These are phyloP conservation scores for Magnusiomyces suaveolens DNA, from an alignment of 1,139 yeast genomes.

Conservation along the genomic window DNA sequence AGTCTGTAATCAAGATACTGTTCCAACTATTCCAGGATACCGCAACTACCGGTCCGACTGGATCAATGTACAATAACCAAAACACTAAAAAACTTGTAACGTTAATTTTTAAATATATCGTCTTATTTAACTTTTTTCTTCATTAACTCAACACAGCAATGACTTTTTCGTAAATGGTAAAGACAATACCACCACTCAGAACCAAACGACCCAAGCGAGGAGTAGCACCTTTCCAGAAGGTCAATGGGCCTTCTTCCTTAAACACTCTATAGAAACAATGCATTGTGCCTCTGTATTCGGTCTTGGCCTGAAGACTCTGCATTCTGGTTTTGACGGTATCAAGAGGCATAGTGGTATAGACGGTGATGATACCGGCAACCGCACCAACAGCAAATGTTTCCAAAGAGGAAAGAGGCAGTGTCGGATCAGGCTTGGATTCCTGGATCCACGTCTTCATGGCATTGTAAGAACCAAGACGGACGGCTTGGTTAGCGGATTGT, in stretches of 20 bases:
- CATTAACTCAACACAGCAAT: constrained; percentile 41
- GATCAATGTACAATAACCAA: no score
- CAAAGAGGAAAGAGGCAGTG: constrained; percentile 62
- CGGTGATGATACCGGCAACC: constrained; percentile 86
- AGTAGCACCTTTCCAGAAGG: constrained; percentile 98
- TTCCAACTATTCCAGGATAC: no score
- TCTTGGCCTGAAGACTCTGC: constrained; percentile 83
- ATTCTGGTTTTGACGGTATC: constrained; percentile 96
- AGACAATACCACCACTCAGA: constrained; percentile 91
- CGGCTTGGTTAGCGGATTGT: constrained; percentile 94
- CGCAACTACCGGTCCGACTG: no score
- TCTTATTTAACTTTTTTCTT: no score
- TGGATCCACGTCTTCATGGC: constrained; percentile 76
- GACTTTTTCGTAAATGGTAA: constrained; percentile 88
- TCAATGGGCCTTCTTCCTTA: constrained; percentile 78
- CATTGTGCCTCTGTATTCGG: constrained; percentile 59
- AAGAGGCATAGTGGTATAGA: constrained; percentile 93
- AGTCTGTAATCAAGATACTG: no score
- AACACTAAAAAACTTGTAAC: no score
- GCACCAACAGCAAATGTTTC: constrained; percentile 88
- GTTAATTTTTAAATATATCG: background rate
- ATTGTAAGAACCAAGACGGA: constrained; percentile 85
- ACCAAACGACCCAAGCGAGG: constrained; percentile 89
- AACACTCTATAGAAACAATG: constrained; percentile 75
- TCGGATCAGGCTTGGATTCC: constrained; percentile 42